Evolutionary conservation across 345 rosid species (phyloP), one percentile per base, ranked within the genome.

Genomic region (Aegle marmelos): DNA sequence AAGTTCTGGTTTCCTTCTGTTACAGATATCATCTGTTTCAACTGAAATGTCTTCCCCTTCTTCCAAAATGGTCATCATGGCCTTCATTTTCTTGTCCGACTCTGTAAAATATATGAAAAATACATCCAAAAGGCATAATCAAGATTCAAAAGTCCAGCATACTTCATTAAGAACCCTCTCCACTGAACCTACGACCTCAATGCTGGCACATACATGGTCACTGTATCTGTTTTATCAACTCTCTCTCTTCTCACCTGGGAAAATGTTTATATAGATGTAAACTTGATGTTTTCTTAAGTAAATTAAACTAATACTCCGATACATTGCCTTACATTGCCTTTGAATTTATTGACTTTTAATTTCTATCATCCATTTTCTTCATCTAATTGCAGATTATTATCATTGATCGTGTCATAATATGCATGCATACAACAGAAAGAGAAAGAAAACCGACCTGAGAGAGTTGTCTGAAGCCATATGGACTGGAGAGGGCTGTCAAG

Each of bases 391-490:
- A 37, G 37, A 61, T 9, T 33, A 37, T 28, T 25, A 4, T n/a
- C n/a, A 36, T 36, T 1, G 56, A 24, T 27, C 1, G 19, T 39
- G 28, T 10, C 56, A 37, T 41, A 28, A 31, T n/a, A 73, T 53
- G 16, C 31, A 59, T 30, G 63, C 25, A 3, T 9, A 25, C 7
- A 22, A 21, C 2, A 50, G 1, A 34, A 19, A 5, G 54, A 41
- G 17, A 50, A 17, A 68, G 39, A 28, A 21, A 17, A 50, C 83
- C 59, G 39, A 88, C 89, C 86, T 76, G 86, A 83, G 28, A 83
- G 69, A 69, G 86, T 74, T 53, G 68, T 64, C n/a, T 65, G 87
- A 78, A 88, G 87, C 89, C 88, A 83, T 27, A 41, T 82, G 57
- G 88, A 83, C 25, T 53, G 83, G 11, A 62, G 81, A 34, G 73